phyloP scores from a whole-genome alignment of 2,329 filamentous ascomycete species.

The Nemania diffusa region DNA sequence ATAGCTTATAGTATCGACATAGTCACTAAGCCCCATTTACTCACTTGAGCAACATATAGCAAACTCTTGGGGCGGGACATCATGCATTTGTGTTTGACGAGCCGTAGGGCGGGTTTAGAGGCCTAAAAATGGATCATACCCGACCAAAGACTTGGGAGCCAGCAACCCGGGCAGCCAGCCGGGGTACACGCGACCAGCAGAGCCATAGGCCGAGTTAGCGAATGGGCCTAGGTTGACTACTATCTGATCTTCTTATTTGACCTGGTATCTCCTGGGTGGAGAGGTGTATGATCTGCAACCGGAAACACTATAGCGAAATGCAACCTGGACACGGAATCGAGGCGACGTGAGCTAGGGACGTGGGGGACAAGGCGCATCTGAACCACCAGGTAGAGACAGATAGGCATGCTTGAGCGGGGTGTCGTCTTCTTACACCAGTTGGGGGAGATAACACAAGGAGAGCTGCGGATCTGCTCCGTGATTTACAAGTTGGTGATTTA shows the following conservation, averaged over 20 bases:
- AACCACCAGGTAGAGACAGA: conserved; percentile 17
- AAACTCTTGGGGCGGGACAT: conserved; percentile 26
- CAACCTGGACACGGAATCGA: conserved; percentile 32
- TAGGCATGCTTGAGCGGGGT: conserved; percentile 27
- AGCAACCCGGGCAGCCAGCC: conserved; percentile 33
- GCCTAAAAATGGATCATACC: conserved; percentile 28
- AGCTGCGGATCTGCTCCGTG: conserved; percentile 22
- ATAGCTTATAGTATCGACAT: conserved; percentile 18
- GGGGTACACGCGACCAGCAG: conserved; percentile 41
- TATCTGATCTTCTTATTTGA: conserved; percentile 44
- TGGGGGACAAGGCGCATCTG: conserved; percentile 39
- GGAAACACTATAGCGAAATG: conserved; percentile 45
- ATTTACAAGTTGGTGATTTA: no score
- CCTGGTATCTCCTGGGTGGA: conserved; percentile 34
- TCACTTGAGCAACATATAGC: conserved; percentile 10
- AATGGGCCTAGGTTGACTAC: conserved; percentile 14
- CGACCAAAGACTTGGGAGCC: conserved; percentile 12
- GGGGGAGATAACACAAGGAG: not conserved
- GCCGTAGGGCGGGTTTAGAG: conserved; percentile 20
- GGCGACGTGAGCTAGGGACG: conserved; percentile 32
- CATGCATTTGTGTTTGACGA: conserved; percentile 38
- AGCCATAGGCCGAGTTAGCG: conserved; percentile 30
- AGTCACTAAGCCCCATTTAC: conserved; percentile 7
- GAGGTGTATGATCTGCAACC: conserved; percentile 48
- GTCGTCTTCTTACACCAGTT: not conserved